Base-by-base conservation (phyloP, 768 basidiomycete species). In the Cyathus striatus region DNA sequence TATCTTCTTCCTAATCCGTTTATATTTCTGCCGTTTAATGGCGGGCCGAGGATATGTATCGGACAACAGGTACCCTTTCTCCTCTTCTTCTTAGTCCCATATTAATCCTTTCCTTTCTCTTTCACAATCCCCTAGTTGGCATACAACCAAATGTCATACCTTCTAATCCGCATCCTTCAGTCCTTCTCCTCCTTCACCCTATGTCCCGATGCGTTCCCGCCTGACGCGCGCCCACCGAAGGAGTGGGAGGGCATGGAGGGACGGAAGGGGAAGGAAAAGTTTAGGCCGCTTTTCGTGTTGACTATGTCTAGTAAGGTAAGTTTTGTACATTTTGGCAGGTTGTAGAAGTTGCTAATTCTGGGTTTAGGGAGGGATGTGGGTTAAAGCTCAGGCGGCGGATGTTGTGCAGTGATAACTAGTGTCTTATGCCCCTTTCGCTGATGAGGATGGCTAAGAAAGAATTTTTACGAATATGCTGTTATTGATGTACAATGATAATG, bases 11-110 rank as follows among this genome's bases (percentile, higher is more conserved):
- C 74, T 23, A 82, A 83, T 49, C 73, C 81, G 0, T 84, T 80
- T 63, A 81, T 84, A 44, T 88, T 86, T 64, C 67, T 85, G 3
- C 80, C 79, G 14, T 81, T 81, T 64, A 79, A 79, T 43, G 78
- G 71, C 2, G 73, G 73, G 14, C 79, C 79, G 4, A 68, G 78
- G 12, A 78, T 79, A 42, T 80, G 78, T 48, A 67, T 78, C 4
- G 78, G 79, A 4, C 79, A 81, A 62, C 76, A 79, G 62, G 78
- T 72, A 39, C 23, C 46, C 45, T 13, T 38, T 23, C 36, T 26
- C 18, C 27, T 42, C 37, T 18, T 43, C 6, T 23, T 30, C 41
- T 46, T n/a, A n/a, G n/a, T 7, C 9, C 27, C n/a, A 30, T 9
- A 30, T 30, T 9, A n/a, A 30, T 30, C 27, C 17, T 38, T 45